Evolutionary conservation across 176 grass and related monocot species (phyloP).

Genomic region (Avena sativa): DNA sequence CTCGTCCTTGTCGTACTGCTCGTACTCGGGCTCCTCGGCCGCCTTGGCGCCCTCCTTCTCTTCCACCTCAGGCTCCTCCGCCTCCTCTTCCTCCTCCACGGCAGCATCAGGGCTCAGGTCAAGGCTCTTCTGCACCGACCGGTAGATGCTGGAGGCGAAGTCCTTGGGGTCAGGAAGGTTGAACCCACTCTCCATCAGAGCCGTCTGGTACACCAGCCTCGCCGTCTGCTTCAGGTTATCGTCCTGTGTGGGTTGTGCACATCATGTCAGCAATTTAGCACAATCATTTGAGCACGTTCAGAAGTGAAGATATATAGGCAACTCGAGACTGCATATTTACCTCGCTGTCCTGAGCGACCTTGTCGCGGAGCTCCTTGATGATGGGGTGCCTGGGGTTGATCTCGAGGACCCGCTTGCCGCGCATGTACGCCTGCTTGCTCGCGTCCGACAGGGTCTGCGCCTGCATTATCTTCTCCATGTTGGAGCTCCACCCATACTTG

Average conservation of each 20-base stretch:
- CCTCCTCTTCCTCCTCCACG: slow-evolving; percentile 82
- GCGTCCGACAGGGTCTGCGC: slow-evolving; percentile 79
- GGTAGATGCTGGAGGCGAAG: slow-evolving; percentile 92
- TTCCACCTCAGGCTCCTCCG: slow-evolving; percentile 63
- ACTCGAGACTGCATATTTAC: slow-evolving; percentile 18
- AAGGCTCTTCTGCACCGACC: slow-evolving; percentile 92
- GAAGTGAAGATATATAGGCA: not conserved
- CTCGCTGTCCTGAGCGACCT: slow-evolving; percentile 79
- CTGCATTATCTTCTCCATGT: slow-evolving; percentile 99
- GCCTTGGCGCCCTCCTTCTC: slow-evolving; percentile 60
- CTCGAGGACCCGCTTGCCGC: slow-evolving; percentile 88
- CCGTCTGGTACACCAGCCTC: slow-evolving; percentile 84
- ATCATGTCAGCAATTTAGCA: not conserved
- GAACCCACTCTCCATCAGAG: slow-evolving; percentile 96
- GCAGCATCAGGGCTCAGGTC: slow-evolving; percentile 69
- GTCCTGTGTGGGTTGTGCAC: slow-evolving; percentile 35
- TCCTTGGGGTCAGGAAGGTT: slow-evolving; percentile 79
- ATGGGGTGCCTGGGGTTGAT: slow-evolving; percentile 95
- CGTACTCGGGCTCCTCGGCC: slow-evolving; percentile 40
- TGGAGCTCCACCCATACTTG: slow-evolving; percentile 92
- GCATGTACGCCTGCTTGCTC: slow-evolving; percentile 94
- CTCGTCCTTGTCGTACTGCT: slow-evolving; percentile 74
- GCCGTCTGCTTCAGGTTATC: slow-evolving; percentile 76
- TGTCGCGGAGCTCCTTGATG: slow-evolving; percentile 95
- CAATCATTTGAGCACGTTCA: too few species aligned